phyloP scores from a whole-genome alignment of 2,329 filamentous ascomycete genomes.

The Rosellinia necatrix region DNA sequence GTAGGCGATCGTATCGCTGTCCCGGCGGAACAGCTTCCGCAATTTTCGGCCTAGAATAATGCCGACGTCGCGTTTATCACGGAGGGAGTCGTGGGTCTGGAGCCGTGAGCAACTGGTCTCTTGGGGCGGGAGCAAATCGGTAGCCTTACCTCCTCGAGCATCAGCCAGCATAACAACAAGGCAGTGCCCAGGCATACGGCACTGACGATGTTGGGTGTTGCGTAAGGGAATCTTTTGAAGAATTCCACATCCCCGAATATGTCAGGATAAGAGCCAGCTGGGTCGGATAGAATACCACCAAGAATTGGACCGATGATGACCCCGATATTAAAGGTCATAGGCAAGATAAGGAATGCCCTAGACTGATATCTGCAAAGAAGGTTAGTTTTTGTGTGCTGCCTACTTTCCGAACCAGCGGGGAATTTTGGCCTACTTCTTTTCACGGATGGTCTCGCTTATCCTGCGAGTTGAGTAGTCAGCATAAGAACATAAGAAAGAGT shows the following conservation, averaged over 20 bases:
- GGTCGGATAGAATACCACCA: slow-evolving; percentile 52
- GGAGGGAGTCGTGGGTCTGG: slow-evolving; percentile 54
- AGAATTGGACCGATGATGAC: slow-evolving; percentile 63
- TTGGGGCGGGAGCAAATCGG: neutral
- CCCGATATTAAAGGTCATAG: slow-evolving; percentile 75
- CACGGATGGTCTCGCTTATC: slow-evolving; percentile 50
- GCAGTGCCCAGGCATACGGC: slow-evolving; percentile 52
- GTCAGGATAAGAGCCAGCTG: slow-evolving; percentile 47
- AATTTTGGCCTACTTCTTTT: slow-evolving; percentile 46
- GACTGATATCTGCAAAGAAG: slow-evolving; percentile 45
- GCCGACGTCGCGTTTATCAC: slow-evolving; percentile 49
- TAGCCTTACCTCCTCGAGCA: slow-evolving; percentile 53
- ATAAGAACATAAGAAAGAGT: no score
- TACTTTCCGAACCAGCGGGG: neutral
- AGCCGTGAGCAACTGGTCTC: slow-evolving; percentile 16
- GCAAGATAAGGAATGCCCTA: slow-evolving; percentile 49
- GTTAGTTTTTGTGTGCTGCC: slow-evolving; percentile 20
- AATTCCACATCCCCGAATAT: slow-evolving; percentile 53
- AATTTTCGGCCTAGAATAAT: slow-evolving; percentile 47
- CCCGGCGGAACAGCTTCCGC: slow-evolving; percentile 34
- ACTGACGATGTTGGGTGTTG: slow-evolving; percentile 59
- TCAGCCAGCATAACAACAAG: slow-evolving; percentile 52
- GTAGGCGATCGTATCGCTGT: slow-evolving; percentile 37
- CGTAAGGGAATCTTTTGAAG: slow-evolving; percentile 57
- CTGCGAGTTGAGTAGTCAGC: slow-evolving; percentile 31